Evolutionary conservation across 441 rosid species (phyloP).

Genomic region (Mallotus repandus): DNA sequence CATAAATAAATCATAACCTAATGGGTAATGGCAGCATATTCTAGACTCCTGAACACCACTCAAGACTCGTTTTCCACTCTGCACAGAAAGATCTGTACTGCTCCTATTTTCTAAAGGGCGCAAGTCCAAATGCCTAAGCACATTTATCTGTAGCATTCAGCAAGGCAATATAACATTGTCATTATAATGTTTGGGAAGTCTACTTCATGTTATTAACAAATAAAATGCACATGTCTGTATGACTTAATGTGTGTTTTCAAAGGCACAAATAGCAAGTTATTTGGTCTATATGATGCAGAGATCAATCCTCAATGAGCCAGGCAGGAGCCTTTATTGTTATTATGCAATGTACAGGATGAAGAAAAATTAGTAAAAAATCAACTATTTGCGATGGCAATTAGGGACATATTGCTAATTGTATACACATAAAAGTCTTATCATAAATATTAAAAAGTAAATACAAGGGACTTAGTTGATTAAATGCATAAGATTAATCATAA

Average conservation of each 20-base stretch:
- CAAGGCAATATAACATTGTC: not conserved
- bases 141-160: not conserved
- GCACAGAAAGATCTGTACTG: not conserved
- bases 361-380: not conserved
- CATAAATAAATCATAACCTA: not conserved
- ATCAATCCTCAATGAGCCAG: not conserved
- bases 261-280: not conserved
- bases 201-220: not conserved
- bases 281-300: too few relatives aligned
- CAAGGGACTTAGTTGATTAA: not conserved
- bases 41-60: not conserved
- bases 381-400: not conserved
- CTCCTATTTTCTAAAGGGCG: not conserved
- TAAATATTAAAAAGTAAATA: not conserved
- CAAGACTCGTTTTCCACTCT: not conserved
- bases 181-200: not conserved
- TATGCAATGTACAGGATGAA: not conserved
- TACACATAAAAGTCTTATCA: not conserved
- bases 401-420: not conserved
- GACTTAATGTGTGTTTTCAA: not conserved
- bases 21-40: slow-evolving; percentile 3
- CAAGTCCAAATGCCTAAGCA: not conserved
- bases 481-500: too few relatives aligned
- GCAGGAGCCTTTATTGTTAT: not conserved
- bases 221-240: not conserved